Evolutionary conservation across 495 filamentous ascomycete species (phyloP).

Genomic region (Xanthoparmelia taractica): DNA sequence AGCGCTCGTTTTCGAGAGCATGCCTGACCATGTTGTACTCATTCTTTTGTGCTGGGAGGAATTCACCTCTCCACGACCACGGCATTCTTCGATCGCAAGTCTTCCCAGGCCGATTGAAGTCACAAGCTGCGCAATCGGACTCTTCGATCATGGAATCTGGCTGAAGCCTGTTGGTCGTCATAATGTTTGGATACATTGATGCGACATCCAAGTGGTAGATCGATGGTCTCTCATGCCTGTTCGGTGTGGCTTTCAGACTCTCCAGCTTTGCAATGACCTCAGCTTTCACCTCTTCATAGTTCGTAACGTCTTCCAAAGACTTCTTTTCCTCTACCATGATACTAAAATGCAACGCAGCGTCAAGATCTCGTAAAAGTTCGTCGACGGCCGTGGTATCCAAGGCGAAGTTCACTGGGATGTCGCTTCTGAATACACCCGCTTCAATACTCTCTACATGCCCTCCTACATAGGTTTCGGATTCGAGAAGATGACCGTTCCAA

Average conservation of each 20-base stretch:
- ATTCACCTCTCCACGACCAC: constrained; percentile 98
- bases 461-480: constrained; percentile 96
- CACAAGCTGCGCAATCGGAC: constrained; percentile 91
- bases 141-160: constrained; percentile 98
- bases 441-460: constrained; percentile 99
- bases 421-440: constrained; percentile 90
- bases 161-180: constrained; percentile 97
- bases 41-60: constrained; percentile 87
- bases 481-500: constrained; percentile 91
- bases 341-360: constrained; percentile 84
- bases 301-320: constrained; percentile 77
- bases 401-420: constrained; percentile 88
- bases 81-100: constrained; percentile 92
- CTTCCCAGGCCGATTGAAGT: constrained; percentile 97
- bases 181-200: constrained; percentile 99
- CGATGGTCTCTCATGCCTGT: constrained; percentile 71
- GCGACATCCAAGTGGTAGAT: constrained; percentile 99
- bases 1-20: constrained; percentile 85
- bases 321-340: constrained; percentile 94
- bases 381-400: constrained; percentile 82
- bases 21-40: constrained; percentile 99
- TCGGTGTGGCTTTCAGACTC: constrained; percentile 70
- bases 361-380: constrained; percentile 77
- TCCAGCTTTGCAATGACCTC: constrained; percentile 69
- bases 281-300: constrained; percentile 86